phyloP scores from a whole-genome alignment of 2,329 filamentous ascomycete genomes.

The Trichoderma polysporum region DNA sequence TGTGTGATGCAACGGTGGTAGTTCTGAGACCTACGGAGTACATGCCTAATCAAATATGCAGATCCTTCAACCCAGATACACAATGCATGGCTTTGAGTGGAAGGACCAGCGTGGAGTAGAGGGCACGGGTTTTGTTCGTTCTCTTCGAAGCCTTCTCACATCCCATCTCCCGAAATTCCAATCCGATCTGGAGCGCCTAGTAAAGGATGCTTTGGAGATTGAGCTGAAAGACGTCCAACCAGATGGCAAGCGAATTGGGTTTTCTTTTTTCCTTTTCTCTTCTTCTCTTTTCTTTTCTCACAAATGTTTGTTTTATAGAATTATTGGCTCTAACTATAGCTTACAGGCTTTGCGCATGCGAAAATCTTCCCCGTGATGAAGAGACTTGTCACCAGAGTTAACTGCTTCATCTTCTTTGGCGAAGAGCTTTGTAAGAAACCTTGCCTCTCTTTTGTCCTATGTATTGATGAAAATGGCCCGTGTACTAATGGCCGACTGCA shows the following conservation, averaged over 20 bases:
- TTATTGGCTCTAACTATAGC: background rate
- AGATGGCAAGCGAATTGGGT: background rate
- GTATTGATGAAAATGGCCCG: background rate
- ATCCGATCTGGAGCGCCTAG: background rate
- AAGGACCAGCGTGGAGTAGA: conserved; percentile 16
- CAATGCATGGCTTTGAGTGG: conserved; percentile 21
- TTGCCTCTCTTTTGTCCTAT: background rate
- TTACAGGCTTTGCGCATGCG: background rate
- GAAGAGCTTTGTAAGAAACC: background rate
- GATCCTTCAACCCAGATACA: conserved; percentile 19
- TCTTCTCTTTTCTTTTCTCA: background rate
- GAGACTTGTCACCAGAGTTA: background rate
- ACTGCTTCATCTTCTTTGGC: background rate
- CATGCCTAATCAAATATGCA: background rate
- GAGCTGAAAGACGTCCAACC: background rate
- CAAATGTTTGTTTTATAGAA: background rate
- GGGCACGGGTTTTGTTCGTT: conserved; percentile 19
- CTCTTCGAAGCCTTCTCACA: conserved; percentile 17
- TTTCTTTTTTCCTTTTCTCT: background rate
- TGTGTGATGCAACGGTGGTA: background rate
- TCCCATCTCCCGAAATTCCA: conserved; percentile 5
- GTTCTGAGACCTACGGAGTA: background rate
- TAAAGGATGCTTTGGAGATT: background rate
- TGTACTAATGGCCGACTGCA: background rate
- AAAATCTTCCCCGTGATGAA: background rate